phyloP scores from a whole-genome alignment of 495 filamentous ascomycete species.

The Apodospora peruviana region DNA sequence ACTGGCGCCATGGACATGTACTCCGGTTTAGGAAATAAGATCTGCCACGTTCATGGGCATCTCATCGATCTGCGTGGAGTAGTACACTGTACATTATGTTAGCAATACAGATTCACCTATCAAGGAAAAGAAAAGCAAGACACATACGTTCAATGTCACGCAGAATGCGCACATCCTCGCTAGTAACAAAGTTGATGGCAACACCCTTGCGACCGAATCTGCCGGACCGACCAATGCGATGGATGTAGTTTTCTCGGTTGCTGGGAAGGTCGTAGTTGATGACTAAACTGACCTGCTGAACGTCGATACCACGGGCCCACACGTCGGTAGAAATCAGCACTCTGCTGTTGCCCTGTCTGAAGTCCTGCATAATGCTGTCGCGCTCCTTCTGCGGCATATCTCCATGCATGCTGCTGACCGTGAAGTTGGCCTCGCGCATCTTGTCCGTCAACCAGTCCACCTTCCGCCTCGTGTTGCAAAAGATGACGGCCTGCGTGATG shows the following conservation, averaged over 20 bases:
- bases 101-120: too few species aligned
- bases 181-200: conserved; percentile 99
- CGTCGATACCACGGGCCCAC: conserved; percentile 97
- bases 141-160: conserved; percentile 78
- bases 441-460: conserved; percentile 99
- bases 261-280: conserved; percentile 99
- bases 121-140: conserved; percentile 8
- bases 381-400: conserved; percentile 97
- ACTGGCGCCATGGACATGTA: neutral
- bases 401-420: conserved; percentile 98
- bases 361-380: conserved; percentile 99
- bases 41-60: conserved; percentile 84
- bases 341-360: conserved; percentile 94
- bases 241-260: conserved; percentile 99
- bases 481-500: conserved; percentile 99
- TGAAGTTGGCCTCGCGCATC: conserved; percentile 96
- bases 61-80: conserved; percentile 78
- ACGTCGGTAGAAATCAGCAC: conserved; percentile 97
- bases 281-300: conserved; percentile 97
- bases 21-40: conserved; percentile 42
- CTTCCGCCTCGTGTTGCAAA: conserved; percentile 99
- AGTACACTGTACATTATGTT: too few species aligned
- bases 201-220: conserved; percentile 99
- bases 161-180: conserved; percentile 98
- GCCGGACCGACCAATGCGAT: conserved; percentile 96